Conservation (phyloP, 805 yeast species). For the Teunomyces panamensis region DNA sequence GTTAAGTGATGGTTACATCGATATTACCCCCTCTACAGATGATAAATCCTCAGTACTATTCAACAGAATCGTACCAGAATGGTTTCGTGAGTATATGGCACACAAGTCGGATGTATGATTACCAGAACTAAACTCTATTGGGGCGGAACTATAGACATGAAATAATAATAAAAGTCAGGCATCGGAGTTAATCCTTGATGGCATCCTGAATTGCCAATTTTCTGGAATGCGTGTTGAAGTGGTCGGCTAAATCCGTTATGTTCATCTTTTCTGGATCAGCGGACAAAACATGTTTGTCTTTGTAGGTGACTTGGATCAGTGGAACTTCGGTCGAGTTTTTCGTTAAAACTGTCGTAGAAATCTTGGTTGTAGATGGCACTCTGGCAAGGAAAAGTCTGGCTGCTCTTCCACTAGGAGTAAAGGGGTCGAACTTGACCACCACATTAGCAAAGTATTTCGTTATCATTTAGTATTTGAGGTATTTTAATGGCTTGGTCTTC, state of each 20-base stretch:
- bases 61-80: conserved; percentile 12
- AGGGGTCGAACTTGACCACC: conserved; percentile 74
- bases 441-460: conserved; percentile 85
- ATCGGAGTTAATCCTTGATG: conserved; percentile 30
- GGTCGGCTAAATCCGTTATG: conserved; percentile 67
- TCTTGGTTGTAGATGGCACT: conserved; percentile 71
- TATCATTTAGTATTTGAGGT: conserved; percentile 54
- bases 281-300: conserved; percentile 70
- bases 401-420: conserved; percentile 59
- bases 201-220: conserved; percentile 72
- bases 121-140: conserved; percentile 5
- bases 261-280: conserved; percentile 60
- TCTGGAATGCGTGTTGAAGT: conserved; percentile 81
- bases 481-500: background rate
- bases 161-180: background rate
- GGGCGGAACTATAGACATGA: conserved; percentile 1
- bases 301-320: conserved; percentile 67
- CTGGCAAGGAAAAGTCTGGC: conserved; percentile 78
- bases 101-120: background rate
- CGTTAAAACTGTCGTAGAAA: conserved; percentile 63
- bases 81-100: conserved; percentile 14
- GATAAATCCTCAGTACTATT: conserved; percentile 4
- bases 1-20: background rate
- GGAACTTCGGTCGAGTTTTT: conserved; percentile 48
- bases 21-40: background rate